Evolutionary conservation across 345 rosid genomes (phyloP).

Genomic region (Aurinia saxatilis): DNA sequence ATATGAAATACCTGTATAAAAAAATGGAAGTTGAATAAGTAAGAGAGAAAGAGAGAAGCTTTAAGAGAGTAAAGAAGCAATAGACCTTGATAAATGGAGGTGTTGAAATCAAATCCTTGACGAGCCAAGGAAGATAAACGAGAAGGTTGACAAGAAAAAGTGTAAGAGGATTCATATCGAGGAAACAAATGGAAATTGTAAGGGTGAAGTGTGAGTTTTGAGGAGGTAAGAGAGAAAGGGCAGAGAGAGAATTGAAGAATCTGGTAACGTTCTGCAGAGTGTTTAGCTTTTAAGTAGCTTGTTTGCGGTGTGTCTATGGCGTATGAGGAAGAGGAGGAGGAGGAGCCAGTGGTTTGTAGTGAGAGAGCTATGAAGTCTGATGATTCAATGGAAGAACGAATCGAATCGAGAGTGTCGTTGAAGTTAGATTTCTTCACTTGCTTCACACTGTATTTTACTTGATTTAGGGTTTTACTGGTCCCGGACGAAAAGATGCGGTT

Average conservation of each 20-base stretch:
- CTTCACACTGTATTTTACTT: slow-evolving; percentile 38
- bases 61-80: background rate
- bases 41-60: background rate
- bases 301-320: slow-evolving; percentile 57
- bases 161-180: slow-evolving; percentile 76
- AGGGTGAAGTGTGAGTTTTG: slow-evolving; percentile 60
- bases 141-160: slow-evolving; percentile 75
- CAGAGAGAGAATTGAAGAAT: slow-evolving; percentile 60
- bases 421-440: slow-evolving; percentile 74
- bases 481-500: slow-evolving; percentile 40
- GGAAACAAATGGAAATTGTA: slow-evolving; percentile 89
- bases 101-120: slow-evolving; percentile 82
- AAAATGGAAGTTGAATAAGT: background rate
- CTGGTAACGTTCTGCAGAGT: slow-evolving; percentile 70
- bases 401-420: slow-evolving; percentile 35
- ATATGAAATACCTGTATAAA: slow-evolving; percentile 74
- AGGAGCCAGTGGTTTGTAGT: slow-evolving; percentile 62
- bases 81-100: slow-evolving; percentile 76
- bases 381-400: slow-evolving; percentile 45
- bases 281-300: slow-evolving; percentile 66
- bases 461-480: slow-evolving; percentile 23
- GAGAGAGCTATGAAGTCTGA: slow-evolving; percentile 71
- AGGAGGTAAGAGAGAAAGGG: background rate
- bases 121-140: slow-evolving; percentile 63
- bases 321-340: slow-evolving; percentile 60